phyloP scores from a whole-genome alignment of 2,329 filamentous ascomycete genomes.

The Botrytis hyacinthi region DNA sequence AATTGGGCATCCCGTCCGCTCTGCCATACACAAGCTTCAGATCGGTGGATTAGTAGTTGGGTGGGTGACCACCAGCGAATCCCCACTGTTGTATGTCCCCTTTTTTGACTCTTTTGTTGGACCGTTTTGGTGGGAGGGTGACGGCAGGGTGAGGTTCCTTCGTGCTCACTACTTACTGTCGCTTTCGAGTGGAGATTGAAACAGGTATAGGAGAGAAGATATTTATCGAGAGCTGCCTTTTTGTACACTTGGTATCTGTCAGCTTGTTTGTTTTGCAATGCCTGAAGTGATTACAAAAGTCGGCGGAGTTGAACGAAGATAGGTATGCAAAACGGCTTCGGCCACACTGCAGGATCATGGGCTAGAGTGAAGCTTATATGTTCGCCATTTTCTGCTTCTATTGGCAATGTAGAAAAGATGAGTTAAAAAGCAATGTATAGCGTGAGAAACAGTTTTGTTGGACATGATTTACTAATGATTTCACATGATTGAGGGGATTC shows the following conservation, averaged over 20 bases:
- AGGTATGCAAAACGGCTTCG: neutral
- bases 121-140: neutral
- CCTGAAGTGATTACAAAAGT: neutral
- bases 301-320: neutral
- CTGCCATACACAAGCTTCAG: conserved; percentile 13
- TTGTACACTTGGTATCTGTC: neutral
- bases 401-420: neutral
- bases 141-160: neutral
- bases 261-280: neutral
- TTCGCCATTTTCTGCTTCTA: neutral
- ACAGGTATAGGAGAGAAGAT: rapidly evolving
- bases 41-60: conserved; percentile 12
- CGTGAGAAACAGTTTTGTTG: neutral
- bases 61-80: neutral
- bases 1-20: conserved; percentile 12
- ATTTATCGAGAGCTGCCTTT: neutral
- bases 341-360: neutral
- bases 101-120: neutral
- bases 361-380: rapidly evolving
- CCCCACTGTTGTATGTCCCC: neutral
- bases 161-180: rapidly evolving
- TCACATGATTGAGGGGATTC: neutral
- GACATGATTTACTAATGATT: neutral
- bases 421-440: too few species aligned
- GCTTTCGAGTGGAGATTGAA: rapidly evolving